These are phyloP conservation scores for Nasturtium officinale DNA, from an alignment of 345 rosid species.

Conservation along the genomic window DNA sequence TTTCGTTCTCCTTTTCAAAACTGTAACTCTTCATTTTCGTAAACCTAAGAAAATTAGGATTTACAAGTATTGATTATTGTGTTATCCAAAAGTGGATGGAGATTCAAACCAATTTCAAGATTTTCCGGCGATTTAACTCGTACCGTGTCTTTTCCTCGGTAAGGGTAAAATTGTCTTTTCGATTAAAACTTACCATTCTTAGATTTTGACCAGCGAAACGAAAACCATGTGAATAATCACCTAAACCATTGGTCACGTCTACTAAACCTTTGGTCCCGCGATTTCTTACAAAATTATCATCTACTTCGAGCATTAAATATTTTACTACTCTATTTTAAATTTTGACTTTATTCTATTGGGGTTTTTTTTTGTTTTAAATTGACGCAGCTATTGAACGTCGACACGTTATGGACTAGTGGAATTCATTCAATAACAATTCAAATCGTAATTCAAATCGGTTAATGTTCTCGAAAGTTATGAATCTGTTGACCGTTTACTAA, in stretches of 20 bases:
- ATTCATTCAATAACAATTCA: background rate
- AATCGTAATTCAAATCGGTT: constrained; percentile 16
- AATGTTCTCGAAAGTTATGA: constrained; percentile 19
- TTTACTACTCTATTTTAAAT: background rate
- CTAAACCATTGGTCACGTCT: too few species aligned
- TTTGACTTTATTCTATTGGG: background rate
- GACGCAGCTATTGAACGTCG: background rate
- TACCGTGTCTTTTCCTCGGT: background rate
- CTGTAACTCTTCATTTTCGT: too few species aligned
- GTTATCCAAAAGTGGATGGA: too few species aligned
- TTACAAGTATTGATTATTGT: too few species aligned
- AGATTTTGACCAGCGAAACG: background rate
- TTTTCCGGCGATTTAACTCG: background rate
- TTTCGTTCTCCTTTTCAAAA: too few species aligned
- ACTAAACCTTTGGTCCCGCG: too few species aligned
- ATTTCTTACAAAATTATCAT: background rate
- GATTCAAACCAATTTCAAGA: background rate
- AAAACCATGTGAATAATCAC: too few species aligned
- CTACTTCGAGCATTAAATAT: too few species aligned
- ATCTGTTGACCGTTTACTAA: constrained; percentile 22
- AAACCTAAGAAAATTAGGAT: too few species aligned
- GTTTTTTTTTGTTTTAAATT: background rate
- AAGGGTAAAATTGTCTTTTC: background rate
- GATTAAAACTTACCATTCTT: background rate
- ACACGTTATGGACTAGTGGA: constrained; percentile 22